These are phyloP conservation scores for Podila horticola DNA, from an alignment of 192 early-diverging fungal genomes.

Conservation along the genomic window DNA sequence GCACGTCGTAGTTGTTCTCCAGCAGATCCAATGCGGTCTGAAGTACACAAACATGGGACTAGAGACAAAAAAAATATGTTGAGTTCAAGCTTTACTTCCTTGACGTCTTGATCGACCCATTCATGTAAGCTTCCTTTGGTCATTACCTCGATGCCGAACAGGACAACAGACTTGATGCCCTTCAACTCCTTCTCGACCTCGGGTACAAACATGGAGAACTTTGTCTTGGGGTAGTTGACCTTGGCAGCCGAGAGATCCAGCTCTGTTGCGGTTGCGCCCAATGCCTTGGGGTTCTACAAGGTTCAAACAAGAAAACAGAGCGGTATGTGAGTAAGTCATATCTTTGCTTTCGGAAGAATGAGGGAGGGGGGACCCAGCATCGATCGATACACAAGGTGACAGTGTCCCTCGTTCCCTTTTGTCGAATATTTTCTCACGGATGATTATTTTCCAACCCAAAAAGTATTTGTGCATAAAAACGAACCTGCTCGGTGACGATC, in stretches of 20 bases:
- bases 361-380: background rate
- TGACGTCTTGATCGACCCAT: background rate
- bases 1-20: slow-evolving; percentile 79
- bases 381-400: background rate
- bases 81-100: background rate
- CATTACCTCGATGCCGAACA: slow-evolving; percentile 91
- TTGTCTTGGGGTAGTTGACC: slow-evolving; percentile 76
- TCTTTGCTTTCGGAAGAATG: slow-evolving; percentile 16
- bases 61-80: background rate
- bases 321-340: background rate
- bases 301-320: background rate
- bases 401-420: too few species aligned
- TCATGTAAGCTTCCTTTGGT: background rate
- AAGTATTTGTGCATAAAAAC: background rate
- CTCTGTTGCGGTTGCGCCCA: slow-evolving; percentile 82
- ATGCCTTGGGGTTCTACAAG: slow-evolving; percentile 56
- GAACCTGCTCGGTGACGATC: slow-evolving; percentile 90
- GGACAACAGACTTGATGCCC: slow-evolving; percentile 73
- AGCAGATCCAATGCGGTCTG: slow-evolving; percentile 95
- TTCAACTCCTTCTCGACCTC: slow-evolving; percentile 66
- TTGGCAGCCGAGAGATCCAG: slow-evolving; percentile 76
- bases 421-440: slow-evolving; percentile 48
- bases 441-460: background rate
- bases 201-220: slow-evolving; percentile 89
- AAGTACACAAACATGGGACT: slow-evolving; percentile 94